These are phyloP conservation scores for Entomophthora muscae DNA, from an alignment of 371 early-diverging fungal species.

Conservation along the genomic window DNA sequence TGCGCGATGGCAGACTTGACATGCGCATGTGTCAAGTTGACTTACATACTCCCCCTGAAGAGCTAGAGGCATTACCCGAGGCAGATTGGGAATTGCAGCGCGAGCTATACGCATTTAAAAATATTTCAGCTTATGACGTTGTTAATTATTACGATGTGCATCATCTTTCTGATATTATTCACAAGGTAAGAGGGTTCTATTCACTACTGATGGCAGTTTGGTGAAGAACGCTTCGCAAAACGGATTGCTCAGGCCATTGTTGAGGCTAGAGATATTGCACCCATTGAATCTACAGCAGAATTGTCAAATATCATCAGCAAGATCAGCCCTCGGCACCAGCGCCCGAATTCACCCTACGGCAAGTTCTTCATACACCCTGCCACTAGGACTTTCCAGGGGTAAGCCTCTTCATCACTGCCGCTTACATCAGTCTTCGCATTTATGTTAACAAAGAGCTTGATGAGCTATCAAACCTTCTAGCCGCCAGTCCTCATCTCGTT, in stretches of 20 bases:
- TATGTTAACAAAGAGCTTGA: conserved; percentile 50
- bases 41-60: conserved; percentile 4
- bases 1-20: conserved; percentile 44
- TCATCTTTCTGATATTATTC: conserved; percentile 41
- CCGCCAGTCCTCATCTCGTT: conserved; percentile 29
- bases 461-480: conserved; percentile 28
- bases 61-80: conserved; percentile 8
- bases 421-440: conserved; percentile 34
- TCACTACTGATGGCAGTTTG: conserved; percentile 15
- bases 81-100: conserved; percentile 11
- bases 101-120: conserved; percentile 15
- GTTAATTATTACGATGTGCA: conserved; percentile 30
- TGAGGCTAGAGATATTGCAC: conserved; percentile 21
- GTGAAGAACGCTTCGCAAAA: conserved; percentile 34
- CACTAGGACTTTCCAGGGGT: conserved; percentile 31
- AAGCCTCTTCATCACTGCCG: neutral
- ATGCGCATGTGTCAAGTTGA: conserved; percentile 40
- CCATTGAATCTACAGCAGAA: conserved; percentile 30
- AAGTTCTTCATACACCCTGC: conserved; percentile 28
- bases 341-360: conserved; percentile 24
- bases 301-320: conserved; percentile 31
- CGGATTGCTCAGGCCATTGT: conserved; percentile 46
- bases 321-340: conserved; percentile 21
- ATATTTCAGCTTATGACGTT: conserved; percentile 29
- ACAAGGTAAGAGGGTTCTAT: conserved; percentile 16